Conservation (phyloP, 345 rosid species). For the Euphorbia tirucalli region DNA sequence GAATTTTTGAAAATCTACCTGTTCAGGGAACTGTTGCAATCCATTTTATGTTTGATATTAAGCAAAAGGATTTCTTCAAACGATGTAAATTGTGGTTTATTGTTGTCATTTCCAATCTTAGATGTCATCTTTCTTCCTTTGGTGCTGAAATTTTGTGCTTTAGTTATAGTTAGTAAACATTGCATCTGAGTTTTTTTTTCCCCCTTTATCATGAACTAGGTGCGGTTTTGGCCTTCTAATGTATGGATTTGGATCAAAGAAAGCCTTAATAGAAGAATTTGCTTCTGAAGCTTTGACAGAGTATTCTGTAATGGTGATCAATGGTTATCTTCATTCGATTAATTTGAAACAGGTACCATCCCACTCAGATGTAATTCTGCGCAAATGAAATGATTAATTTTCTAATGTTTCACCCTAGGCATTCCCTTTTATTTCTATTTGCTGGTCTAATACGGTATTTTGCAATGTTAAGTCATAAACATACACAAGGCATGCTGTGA, state of each 20-base stretch:
- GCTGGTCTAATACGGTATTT: neutral
- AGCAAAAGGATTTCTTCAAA: too few species aligned
- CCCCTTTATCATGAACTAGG: constrained; percentile 33
- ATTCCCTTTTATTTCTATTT: neutral
- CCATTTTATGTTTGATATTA: neutral
- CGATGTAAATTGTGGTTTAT: neutral
- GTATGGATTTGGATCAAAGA: constrained; percentile 97
- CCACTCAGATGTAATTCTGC: neutral
- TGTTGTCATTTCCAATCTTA: neutral
- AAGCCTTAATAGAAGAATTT: constrained; percentile 73
- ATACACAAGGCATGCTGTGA: neutral
- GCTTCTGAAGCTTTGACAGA: constrained; percentile 70
- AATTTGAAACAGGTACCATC: constrained; percentile 75
- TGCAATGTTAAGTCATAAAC: constrained; percentile 2
- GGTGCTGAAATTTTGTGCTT: neutral
- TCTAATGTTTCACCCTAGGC: neutral
- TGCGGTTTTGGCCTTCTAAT: constrained; percentile 87
- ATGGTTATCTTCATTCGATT: constrained; percentile 81
- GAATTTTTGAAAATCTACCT: neutral
- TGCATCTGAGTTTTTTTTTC: neutral
- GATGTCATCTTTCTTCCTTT: neutral
- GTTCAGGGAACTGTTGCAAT: neutral
- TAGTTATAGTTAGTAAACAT: neutral
- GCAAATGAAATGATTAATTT: neutral
- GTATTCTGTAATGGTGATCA: constrained; percentile 73